Percentiles rank a stretch among this genome's conserved stretches.
phyloP scores from a whole-genome alignment of 306 rosid species.

The Quercus engelmannii region DNA sequence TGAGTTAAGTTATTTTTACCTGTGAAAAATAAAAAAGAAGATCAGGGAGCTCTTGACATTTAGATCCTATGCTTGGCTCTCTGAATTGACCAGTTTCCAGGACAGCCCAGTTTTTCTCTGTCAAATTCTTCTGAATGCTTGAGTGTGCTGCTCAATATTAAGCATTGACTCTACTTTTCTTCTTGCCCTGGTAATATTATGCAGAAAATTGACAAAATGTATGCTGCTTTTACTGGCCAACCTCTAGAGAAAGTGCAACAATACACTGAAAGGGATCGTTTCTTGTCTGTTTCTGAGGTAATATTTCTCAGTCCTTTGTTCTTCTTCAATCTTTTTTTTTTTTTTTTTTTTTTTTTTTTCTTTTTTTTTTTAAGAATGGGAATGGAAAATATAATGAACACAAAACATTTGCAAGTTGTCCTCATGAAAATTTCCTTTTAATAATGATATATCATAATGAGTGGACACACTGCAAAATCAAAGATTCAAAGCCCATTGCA shows the following conservation, averaged over 20 bases:
- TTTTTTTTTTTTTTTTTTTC: neutral
- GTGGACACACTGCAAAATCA: neutral
- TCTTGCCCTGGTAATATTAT: conserved; percentile 20
- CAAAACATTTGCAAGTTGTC: neutral
- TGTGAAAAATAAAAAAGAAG: neutral
- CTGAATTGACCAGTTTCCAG: neutral
- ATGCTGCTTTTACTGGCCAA: conserved; percentile 84
- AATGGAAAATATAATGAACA: neutral
- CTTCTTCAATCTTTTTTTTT: neutral
- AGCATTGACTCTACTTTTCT: neutral
- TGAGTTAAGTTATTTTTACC: no score
- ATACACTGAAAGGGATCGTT: conserved; percentile 90
- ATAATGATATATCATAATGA: neutral
- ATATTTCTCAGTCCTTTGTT: neutral
- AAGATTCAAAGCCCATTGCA: neutral
- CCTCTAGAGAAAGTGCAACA: conserved; percentile 81
- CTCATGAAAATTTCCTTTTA: neutral
- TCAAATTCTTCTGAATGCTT: conserved; percentile 1
- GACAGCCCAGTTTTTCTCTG: neutral
- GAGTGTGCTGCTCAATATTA: neutral
- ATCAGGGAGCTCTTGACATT: neutral
- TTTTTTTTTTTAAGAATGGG: neutral
- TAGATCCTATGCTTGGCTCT: neutral
- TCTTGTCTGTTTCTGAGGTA: conserved; percentile 88
- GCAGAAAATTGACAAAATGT: conserved; percentile 95